Evolutionary conservation across 1,284 basidiomycete species (phyloP).

Genomic region (Somion occarium): DNA sequence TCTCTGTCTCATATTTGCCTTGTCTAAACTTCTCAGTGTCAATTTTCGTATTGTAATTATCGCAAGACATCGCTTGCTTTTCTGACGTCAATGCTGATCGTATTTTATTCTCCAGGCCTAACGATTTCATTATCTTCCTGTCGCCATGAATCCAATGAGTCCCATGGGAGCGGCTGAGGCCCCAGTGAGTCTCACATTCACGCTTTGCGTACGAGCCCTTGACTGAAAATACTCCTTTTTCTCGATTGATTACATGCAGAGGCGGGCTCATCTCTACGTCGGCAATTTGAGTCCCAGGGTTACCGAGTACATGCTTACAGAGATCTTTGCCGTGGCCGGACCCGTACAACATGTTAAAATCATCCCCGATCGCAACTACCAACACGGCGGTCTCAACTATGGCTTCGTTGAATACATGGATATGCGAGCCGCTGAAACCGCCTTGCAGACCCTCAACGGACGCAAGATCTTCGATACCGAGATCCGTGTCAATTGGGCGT

Average conservation of each 20-base stretch:
- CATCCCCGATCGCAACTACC: slow-evolving; percentile 96
- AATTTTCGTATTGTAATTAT: slow-evolving; percentile 27
- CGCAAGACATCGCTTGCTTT: slow-evolving; percentile 20
- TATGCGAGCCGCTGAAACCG: slow-evolving; percentile 96
- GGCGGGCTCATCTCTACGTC: slow-evolving; percentile 93
- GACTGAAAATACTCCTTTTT: slow-evolving; percentile 5
- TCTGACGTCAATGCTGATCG: slow-evolving; percentile 15
- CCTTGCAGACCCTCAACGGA: slow-evolving; percentile 93
- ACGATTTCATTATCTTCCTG: slow-evolving; percentile 37
- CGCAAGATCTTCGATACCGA: slow-evolving; percentile 98
- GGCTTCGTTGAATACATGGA: slow-evolving; percentile 98
- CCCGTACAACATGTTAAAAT: slow-evolving; percentile 97
- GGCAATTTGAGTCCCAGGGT: slow-evolving; percentile 94
- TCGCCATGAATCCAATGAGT: slow-evolving; percentile 75
- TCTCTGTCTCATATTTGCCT: slow-evolving; percentile 36
- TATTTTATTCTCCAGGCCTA: slow-evolving; percentile 18
- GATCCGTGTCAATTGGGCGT: slow-evolving; percentile 97
- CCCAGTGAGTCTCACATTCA: slow-evolving; percentile 47
- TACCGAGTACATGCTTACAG: slow-evolving; percentile 91
- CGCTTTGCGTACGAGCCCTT: neutral
- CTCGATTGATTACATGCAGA: slow-evolving; percentile 33
- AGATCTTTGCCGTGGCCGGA: slow-evolving; percentile 95
- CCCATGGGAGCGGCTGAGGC: slow-evolving; percentile 65
- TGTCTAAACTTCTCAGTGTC: slow-evolving; percentile 39
- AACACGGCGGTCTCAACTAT: slow-evolving; percentile 96